Evolutionary conservation across 306 rosid genomes (phyloP), one percentile per base, ranked within the genome.

Genomic region (Dalbergia cochinchinensis): DNA sequence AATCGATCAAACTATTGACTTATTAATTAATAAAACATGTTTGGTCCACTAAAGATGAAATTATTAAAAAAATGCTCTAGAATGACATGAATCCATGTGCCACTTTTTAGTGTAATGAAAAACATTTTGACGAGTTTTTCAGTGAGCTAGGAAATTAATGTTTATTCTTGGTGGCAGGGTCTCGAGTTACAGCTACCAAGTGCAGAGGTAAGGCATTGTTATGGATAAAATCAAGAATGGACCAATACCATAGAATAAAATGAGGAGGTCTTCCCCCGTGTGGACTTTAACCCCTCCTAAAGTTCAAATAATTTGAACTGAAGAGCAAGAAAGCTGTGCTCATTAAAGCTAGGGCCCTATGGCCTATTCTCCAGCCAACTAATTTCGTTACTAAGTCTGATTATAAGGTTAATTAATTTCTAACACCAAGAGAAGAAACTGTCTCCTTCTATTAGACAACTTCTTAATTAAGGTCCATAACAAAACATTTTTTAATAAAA

Each of bases 291-390:
- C 22, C 33, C 18, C 50, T 55, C 48, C 69, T 57, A 71, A 83
- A 64, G 78, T 83, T 80, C 83, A 83, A 86, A 86, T 84, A 66
- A 71, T 71, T 78, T 71, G 87, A 83, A 80, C 55, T 51, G 16
- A 53, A 39, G 26, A 59, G 65, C 73, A 55, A 80, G 50, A 76
- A 83, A 80, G 55, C 48, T 76, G 50, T 42, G 50, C 48, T 13
- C 79, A 35, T 31, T 73, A 51, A 79, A 77, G 41, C 26, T 70
- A 82, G 82, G 82, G 33, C 31, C 31, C 31, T 26, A 26, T 69
- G 84, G 20, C 74, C 89, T 57, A 13, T 70, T 58, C 70, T 73
- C 78, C 45, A 75, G 19, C 78, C 55, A 64, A 63, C 85, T 64
- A 74, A 72, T 71, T 66, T 66, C 67, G 58, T 83, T 73, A 78